Conservation (phyloP, 176 grass and related monocot genomes). For the Microstegium vimineum region DNA sequence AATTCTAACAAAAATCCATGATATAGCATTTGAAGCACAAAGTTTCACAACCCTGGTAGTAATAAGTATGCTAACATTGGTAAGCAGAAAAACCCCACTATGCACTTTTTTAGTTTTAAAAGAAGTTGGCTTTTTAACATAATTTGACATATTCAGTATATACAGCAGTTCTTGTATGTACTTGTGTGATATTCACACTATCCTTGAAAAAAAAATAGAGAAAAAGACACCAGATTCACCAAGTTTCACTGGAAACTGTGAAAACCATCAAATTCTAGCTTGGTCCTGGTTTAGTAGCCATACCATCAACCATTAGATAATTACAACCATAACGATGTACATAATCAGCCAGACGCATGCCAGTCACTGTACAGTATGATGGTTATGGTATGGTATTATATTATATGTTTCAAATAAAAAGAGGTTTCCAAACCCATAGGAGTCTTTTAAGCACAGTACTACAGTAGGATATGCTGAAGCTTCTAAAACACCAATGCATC, state of each 20-base stretch:
- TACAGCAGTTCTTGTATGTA: not conserved
- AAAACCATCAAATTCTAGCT: not conserved
- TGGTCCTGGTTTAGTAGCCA: not conserved
- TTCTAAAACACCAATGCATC: not conserved
- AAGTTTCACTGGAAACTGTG: not conserved
- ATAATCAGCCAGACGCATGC: not conserved
- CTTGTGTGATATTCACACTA: not conserved
- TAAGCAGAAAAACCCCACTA: not conserved
- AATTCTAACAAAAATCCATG: constrained; percentile 1
- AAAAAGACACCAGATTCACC: not conserved
- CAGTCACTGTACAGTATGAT: not conserved
- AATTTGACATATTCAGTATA: not conserved
- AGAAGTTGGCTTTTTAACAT: not conserved
- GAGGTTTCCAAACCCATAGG: not conserved
- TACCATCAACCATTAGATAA: not conserved
- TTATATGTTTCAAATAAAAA: not conserved
- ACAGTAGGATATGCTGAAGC: not conserved
- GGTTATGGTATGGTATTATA: not conserved
- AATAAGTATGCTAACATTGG: not conserved
- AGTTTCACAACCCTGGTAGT: not conserved
- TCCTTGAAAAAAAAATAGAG: not conserved
- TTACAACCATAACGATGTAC: not conserved
- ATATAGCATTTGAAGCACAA: not conserved
- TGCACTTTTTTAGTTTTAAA: not conserved
- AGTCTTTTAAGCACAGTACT: not conserved